Evolutionary conservation across 2,329 filamentous ascomycete species (phyloP), one percentile per base, ranked within the genome.

Genomic region (Leptodontidium sp.): DNA sequence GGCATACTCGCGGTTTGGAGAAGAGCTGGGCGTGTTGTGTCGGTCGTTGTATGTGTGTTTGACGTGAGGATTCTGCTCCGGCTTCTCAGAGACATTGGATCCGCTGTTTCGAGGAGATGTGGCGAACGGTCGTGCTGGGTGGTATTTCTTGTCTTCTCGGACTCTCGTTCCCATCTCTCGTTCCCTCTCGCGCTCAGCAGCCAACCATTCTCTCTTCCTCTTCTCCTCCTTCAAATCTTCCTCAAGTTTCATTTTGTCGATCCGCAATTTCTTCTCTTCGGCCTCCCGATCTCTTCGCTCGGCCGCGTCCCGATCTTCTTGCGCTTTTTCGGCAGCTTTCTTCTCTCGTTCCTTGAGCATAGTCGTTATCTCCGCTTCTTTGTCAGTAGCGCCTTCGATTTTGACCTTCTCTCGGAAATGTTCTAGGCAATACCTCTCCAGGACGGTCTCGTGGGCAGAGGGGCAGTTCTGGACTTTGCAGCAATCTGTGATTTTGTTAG

Each of bases 341-440:
- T 40, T 12, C 15, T 11, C 38, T 7, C 32, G 32, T 3, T 43
- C 32, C 17, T 59, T 35, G 38, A 40, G 55, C 12, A 32, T 15
- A 14, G 55, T 38, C 38, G 24, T 59, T n/a, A 40, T 59, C 55
- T 59, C 55, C 9, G 21, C 35, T 43, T 59, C 55, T n/a, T 38
- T 17, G 11, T 32, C 14, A 26, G 55, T 32, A 14, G 55, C 55
- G 9, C 17, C 35, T 59, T 21, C 55, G 14, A n/a, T 59, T 12
- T 21, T n/a, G n/a, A 59, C 17, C 35, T 59, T 21, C n/a, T 40
- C 35, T 32, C 14, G 4, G n/a, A 14, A 43, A 11, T 59, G 55
- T 2, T 15, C 12, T 1, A 43, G 55, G 15, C 55, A 59, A 8
- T n/a, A 26, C 15, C 32, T 59, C 4, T 38, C 55, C 7, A 59